These are phyloP conservation scores for Zygnema circumcarinatum DNA, from an alignment of 139 green algal species.

Conservation along the genomic window DNA sequence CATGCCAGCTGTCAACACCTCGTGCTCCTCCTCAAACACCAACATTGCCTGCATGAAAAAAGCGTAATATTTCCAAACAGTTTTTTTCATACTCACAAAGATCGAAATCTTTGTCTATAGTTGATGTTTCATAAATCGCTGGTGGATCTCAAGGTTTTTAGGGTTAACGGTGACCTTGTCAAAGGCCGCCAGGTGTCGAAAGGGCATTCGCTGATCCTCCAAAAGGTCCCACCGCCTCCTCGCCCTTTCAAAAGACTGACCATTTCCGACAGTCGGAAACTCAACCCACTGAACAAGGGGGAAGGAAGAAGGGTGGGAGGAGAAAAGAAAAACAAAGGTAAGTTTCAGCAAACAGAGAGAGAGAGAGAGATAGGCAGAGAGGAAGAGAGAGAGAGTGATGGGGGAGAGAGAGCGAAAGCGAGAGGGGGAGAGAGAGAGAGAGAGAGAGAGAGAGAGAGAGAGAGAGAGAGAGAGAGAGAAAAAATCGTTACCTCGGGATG, in stretches of 20 bases:
- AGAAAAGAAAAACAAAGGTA: neutral
- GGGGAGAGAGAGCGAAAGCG: neutral
- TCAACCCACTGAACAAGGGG: constrained; percentile 17
- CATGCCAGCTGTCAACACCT: neutral
- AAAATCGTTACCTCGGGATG: too few relatives aligned
- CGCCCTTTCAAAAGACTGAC: neutral
- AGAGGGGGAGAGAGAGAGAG: constrained; percentile 11
- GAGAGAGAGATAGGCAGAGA: neutral
- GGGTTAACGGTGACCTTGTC: constrained; percentile 32
- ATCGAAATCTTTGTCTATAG: too few relatives aligned
- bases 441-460: constrained; percentile 7
- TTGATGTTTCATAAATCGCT: too few relatives aligned
- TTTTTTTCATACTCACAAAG: too few relatives aligned
- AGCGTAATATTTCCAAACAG: too few relatives aligned
- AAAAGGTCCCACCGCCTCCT: neutral
- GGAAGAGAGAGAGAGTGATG: neutral
- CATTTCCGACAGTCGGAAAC: constrained; percentile 2
- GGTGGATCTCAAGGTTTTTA: too few relatives aligned
- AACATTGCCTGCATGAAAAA: constrained; percentile 21
- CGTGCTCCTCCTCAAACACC: neutral
- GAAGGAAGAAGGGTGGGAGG: neutral
- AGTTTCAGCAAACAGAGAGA: constrained; percentile 48
- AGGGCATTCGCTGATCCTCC: neutral
- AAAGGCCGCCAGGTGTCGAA: neutral
- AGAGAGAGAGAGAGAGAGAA: neutral